Evolutionary conservation across 495 filamentous ascomycete genomes (phyloP), one percentile per base, ranked within the genome.

Genomic region (Xylaria grammica): DNA sequence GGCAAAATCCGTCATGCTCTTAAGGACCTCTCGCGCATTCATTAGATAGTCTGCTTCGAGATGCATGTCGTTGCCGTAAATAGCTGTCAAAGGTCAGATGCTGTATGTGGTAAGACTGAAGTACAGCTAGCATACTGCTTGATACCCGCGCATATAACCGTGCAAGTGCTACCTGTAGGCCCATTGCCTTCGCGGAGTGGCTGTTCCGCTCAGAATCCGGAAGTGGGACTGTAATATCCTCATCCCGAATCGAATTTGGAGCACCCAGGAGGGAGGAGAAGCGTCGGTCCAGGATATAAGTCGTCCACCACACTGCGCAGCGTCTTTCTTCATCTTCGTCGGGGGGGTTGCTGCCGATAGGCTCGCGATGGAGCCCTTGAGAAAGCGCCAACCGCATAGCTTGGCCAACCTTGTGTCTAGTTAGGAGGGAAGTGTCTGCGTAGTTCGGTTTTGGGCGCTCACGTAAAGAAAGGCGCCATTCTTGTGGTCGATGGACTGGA

Each of bases 161-260:
- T 15, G 51, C 51, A 38, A 54, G 51, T 19, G 30, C n/a, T 24
- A 54, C 51, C 34, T 54, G 51, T 24, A 54, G 20, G 13, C 26
- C 38, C n/a, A 54, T 38, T 24, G 51, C 51, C 32, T 54, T 54
- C 19, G 32, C 32, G 1, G 32, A 54, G 4, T 36, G 51, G 15
- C 51, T 22, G 34, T 40, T 19, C 17, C 15, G 30, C 10, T 40
- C 27, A 20, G 24, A 38, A 40, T 54, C 32, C 1, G 51, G 51
- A 11, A 54, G 51, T 13, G 51, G 51, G 1, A 54, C 51, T 20
- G 51, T 54, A 29, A 54, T 54, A 13, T 54, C 51, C 1, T 54
- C 51, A n/a, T 54, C 51, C n/a, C 51, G 51, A 54, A 54, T 54
- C 30, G 51, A 54, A 54, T 15, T 54, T 5, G 51, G 51, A 17